A percentile compares a stretch with the other conserved stretches of the same genome.
Evolutionary conservation across 345 rosid genomes (phyloP).

Genomic region (Firmiana major): DNA sequence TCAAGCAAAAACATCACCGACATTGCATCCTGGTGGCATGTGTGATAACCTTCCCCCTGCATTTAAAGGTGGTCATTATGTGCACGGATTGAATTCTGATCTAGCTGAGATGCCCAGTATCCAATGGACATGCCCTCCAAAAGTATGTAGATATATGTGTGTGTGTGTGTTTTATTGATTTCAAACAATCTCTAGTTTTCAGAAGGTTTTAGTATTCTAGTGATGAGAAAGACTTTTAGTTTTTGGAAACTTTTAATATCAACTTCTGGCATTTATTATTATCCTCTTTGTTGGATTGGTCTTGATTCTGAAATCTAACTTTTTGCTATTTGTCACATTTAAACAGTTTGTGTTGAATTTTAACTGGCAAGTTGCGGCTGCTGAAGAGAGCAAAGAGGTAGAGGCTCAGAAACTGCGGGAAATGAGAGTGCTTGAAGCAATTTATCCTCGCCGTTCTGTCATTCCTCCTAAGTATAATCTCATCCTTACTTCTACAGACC

Average conservation of each 20-base stretch:
- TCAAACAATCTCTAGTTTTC: neutral
- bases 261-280: neutral
- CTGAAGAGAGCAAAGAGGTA: constrained; percentile 54
- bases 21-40: constrained; percentile 13
- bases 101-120: constrained; percentile 28
- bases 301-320: neutral
- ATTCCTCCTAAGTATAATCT: constrained; percentile 47
- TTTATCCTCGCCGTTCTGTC: constrained; percentile 42
- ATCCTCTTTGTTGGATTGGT: neutral
- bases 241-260: neutral
- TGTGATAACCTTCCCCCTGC: constrained; percentile 39
- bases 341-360: constrained; percentile 38
- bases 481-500: neutral
- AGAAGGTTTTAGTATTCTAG: neutral
- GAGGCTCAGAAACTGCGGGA: constrained; percentile 40
- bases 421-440: constrained; percentile 42
- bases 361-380: constrained; percentile 43
- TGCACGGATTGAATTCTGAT: constrained; percentile 15
- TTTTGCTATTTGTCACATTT: neutral
- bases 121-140: constrained; percentile 48
- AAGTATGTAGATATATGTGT: constrained; percentile 27
- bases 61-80: constrained; percentile 27
- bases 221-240: neutral
- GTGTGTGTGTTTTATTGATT: neutral
- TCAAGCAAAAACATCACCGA: constrained; percentile 15